phyloP scores from a whole-genome alignment of 805 yeast genomes.

The Wickerhamomyces silvicola region DNA sequence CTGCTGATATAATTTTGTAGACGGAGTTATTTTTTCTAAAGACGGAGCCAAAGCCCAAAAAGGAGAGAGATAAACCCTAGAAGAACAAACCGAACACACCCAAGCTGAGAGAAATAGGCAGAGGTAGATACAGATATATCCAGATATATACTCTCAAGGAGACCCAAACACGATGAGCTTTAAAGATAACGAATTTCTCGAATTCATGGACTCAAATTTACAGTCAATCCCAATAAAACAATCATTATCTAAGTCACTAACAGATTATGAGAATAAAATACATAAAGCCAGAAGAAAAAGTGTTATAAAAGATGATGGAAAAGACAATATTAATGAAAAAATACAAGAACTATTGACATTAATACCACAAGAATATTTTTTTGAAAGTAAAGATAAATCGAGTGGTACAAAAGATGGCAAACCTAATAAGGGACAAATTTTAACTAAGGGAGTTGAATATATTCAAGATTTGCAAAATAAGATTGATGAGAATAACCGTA shows the following conservation, averaged over 20 bases:
- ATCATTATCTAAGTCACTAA: constrained; percentile 18
- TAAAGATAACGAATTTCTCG: constrained; percentile 7
- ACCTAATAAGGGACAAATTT: constrained; percentile 78
- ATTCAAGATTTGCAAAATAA: constrained; percentile 58
- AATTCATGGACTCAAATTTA: constrained; percentile 7
- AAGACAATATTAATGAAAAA: constrained; percentile 52
- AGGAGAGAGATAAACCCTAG: too few species aligned
- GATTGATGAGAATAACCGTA: constrained; percentile 73
- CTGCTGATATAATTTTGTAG: too few species aligned
- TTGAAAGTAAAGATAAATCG: constrained; percentile 34
- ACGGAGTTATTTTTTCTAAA: too few species aligned
- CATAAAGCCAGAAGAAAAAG: constrained; percentile 11
- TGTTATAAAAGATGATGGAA: constrained; percentile 35
- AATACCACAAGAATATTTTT: constrained; percentile 41
- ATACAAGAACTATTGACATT: constrained; percentile 44
- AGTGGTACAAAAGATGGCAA: constrained; percentile 78
- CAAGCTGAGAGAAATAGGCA: too few species aligned
- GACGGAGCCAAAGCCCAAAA: too few species aligned
- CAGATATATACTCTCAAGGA: too few species aligned
- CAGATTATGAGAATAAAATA: constrained; percentile 9
- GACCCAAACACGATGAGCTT: too few species aligned
- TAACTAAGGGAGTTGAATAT: constrained; percentile 70
- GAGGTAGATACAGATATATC: too few species aligned
- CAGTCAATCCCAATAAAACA: constrained; percentile 21
- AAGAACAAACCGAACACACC: too few species aligned